Conservation (phyloP, 139 green algal species). For the Nannochloris sp. region DNA sequence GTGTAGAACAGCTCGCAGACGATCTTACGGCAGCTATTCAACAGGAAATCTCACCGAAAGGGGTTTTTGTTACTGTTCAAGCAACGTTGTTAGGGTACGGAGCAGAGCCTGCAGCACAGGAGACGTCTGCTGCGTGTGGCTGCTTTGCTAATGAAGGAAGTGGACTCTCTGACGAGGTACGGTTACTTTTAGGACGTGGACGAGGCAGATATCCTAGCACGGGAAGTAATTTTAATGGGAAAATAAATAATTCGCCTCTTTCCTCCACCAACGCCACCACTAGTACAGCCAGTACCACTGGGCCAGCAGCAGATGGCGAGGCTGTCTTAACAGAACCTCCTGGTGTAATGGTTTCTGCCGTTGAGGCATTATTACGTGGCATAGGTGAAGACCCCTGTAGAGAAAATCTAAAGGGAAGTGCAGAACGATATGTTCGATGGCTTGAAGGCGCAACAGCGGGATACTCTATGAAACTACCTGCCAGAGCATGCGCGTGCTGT, state of each 20-base stretch:
- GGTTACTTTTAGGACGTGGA: constrained; percentile 41
- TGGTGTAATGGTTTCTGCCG: constrained; percentile 19
- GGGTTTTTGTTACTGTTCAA: constrained; percentile 57
- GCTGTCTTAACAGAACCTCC: background rate
- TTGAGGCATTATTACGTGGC: constrained; percentile 21
- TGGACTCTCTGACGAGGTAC: constrained; percentile 34
- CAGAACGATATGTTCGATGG: constrained; percentile 43
- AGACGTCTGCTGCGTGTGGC: constrained; percentile 16
- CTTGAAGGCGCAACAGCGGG: constrained; percentile 57
- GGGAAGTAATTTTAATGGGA: background rate
- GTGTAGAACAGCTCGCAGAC: constrained; percentile 43
- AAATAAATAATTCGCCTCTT: background rate
- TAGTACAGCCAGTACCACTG: background rate
- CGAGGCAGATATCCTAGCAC: background rate
- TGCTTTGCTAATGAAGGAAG: background rate
- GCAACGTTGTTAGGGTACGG: constrained; percentile 47
- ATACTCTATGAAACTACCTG: constrained; percentile 37
- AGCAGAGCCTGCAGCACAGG: background rate
- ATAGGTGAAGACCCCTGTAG: constrained; percentile 33
- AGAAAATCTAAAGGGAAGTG: constrained; percentile 25
- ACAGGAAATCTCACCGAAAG: constrained; percentile 29
- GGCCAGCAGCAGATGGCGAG: background rate
- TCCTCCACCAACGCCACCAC: background rate
- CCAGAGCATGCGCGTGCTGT: too few relatives aligned
- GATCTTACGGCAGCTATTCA: constrained; percentile 48